phyloP scores from a whole-genome alignment of 2,329 filamentous ascomycete species.

The Claviceps sp. region DNA sequence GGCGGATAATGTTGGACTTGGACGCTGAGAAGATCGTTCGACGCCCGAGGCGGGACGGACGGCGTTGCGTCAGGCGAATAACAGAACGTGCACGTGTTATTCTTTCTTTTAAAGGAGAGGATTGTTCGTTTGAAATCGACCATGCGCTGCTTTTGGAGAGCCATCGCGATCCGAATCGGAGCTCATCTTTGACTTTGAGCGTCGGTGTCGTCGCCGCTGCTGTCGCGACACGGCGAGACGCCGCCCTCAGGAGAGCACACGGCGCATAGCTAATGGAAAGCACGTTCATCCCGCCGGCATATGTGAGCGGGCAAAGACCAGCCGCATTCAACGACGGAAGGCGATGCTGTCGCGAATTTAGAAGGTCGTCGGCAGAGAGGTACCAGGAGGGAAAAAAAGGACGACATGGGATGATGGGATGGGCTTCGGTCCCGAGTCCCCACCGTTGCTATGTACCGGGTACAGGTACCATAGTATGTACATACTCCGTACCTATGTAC shows the following conservation, averaged over 20 bases:
- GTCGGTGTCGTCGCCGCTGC: background rate
- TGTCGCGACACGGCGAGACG: slow-evolving; percentile 11
- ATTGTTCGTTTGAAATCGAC: background rate
- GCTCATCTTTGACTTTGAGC: background rate
- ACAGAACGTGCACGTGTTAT: background rate
- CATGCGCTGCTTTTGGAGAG: slow-evolving; percentile 5
- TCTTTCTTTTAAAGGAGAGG: slow-evolving; percentile 1
- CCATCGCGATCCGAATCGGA: slow-evolving; percentile 5
- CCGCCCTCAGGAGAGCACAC: slow-evolving; percentile 16
- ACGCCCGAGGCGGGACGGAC: slow-evolving; percentile 9
- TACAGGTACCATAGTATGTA: no score
- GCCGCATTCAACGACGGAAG: background rate
- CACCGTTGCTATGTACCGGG: background rate
- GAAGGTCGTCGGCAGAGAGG: background rate
- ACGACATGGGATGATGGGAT: background rate
- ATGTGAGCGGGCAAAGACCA: background rate
- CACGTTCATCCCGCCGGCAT: slow-evolving; percentile 8
- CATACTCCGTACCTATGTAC: no score
- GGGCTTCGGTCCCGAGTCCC: background rate
- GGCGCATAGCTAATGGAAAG: slow-evolving; percentile 13
- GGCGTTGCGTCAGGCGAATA: background rate
- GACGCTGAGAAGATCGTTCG: slow-evolving; percentile 22
- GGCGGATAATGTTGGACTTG: slow-evolving; percentile 26
- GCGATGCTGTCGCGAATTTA: background rate
- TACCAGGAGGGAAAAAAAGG: background rate